Evolutionary conservation across 257 asterid genomes (phyloP).

Genomic region (Schizonepeta tenuifolia): DNA sequence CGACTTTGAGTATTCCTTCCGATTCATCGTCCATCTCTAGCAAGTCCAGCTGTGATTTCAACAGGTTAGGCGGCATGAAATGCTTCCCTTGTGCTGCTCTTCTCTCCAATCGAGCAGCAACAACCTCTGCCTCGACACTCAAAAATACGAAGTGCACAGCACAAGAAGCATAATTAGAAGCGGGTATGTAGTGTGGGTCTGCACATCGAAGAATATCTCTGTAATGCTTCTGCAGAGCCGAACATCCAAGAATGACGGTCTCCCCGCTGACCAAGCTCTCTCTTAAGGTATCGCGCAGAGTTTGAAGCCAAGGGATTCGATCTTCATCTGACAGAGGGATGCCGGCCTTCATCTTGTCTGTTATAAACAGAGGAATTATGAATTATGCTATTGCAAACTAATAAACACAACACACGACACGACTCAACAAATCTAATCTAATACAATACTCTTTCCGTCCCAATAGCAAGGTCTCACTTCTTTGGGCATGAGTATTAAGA

Average conservation of each 20-base stretch:
- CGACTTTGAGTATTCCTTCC: constrained; percentile 73
- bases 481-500: too few species aligned
- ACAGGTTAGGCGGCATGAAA: constrained; percentile 83
- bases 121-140: constrained; percentile 60
- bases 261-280: constrained; percentile 40
- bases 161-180: constrained; percentile 22
- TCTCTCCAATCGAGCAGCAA: constrained; percentile 62
- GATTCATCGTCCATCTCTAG: constrained; percentile 83
- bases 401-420: too few species aligned
- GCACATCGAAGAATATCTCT: constrained; percentile 84
- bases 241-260: constrained; percentile 67
- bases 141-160: constrained; percentile 60
- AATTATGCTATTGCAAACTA: not conserved
- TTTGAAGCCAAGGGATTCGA: constrained; percentile 86
- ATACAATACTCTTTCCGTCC: too few species aligned
- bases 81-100: constrained; percentile 72
- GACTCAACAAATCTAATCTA: not conserved
- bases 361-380: not conserved
- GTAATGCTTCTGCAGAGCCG: constrained; percentile 78
- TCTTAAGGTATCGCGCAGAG: constrained; percentile 52
- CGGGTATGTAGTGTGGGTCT: constrained; percentile 49
- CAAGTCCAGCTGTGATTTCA: constrained; percentile 80
- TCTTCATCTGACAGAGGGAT: constrained; percentile 74
- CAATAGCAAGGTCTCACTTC: too few species aligned
- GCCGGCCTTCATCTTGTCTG: constrained; percentile 66